Percentiles rank a stretch among this genome's conserved stretches.
These are phyloP conservation scores for Zanthoxylum bungeanum DNA, from an alignment of 345 rosid genomes.

Conservation along the genomic window DNA sequence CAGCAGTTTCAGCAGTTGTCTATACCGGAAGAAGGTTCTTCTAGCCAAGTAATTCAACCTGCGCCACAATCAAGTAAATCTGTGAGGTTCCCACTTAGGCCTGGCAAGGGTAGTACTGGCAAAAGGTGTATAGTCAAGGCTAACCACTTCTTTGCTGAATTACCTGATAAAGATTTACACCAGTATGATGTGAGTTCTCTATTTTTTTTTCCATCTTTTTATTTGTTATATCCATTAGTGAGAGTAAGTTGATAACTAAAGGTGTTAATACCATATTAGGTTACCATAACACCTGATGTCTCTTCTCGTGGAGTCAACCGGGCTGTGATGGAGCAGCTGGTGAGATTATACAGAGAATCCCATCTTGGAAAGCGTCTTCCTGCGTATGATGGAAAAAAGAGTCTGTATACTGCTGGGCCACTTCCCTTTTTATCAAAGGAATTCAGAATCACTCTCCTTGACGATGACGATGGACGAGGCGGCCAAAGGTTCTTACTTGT, in stretches of 20 bases:
- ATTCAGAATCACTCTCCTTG: constrained; percentile 62
- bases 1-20: constrained; percentile 53
- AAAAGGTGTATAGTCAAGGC: constrained; percentile 80
- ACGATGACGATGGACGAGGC: constrained; percentile 86
- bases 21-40: constrained; percentile 40
- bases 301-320: constrained; percentile 82
- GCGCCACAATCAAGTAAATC: constrained; percentile 73
- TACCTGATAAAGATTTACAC: constrained; percentile 92
- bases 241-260: neutral
- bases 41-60: constrained; percentile 61
- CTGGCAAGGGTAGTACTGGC: constrained; percentile 70
- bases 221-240: neutral
- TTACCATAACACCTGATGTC: constrained; percentile 76
- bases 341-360: constrained; percentile 52
- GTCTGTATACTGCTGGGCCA: constrained; percentile 91
- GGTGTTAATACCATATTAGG: constrained; percentile 31
- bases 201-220: neutral
- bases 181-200: constrained; percentile 75
- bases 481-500: constrained; percentile 46
- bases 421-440: constrained; percentile 79
- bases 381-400: constrained; percentile 90
- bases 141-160: constrained; percentile 89
- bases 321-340: constrained; percentile 76
- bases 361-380: constrained; percentile 95
- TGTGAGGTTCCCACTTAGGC: constrained; percentile 74